Percentiles rank a stretch among this genome's conserved stretches.
Evolutionary conservation across 805 yeast species (phyloP).

Genomic region (Cyberlindnera bimundalis): DNA sequence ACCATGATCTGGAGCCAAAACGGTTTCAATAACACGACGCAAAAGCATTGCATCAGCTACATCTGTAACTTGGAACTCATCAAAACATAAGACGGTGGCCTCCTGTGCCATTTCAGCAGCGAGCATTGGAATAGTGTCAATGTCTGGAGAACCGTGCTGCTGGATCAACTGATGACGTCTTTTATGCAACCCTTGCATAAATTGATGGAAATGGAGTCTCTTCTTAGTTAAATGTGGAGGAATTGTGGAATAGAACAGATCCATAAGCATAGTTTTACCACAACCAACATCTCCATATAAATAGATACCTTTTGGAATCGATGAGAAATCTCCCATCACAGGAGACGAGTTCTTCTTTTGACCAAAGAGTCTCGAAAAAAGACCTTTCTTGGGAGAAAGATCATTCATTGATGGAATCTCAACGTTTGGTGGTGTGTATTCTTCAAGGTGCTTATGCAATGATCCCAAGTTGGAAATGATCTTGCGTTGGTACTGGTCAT

Average conservation of each 20-base stretch:
- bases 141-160: conserved; percentile 59
- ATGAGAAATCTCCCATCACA: conserved; percentile 27
- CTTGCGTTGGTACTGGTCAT: conserved; percentile 78
- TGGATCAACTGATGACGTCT: conserved; percentile 71
- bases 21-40: conserved; percentile 63
- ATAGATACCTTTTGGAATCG: conserved; percentile 78
- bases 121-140: conserved; percentile 78
- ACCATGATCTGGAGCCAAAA: conserved; percentile 75
- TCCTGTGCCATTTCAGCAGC: conserved; percentile 80
- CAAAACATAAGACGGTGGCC: conserved; percentile 84
- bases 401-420: conserved; percentile 47
- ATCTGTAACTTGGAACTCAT: conserved; percentile 97
- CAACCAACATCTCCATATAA: conserved; percentile 98
- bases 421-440: conserved; percentile 62
- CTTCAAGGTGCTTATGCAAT: conserved; percentile 50
- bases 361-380: conserved; percentile 30
- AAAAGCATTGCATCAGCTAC: conserved; percentile 98
- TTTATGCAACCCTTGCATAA: conserved; percentile 92
- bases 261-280: conserved; percentile 98
- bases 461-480: conserved; percentile 60
- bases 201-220: conserved; percentile 92
- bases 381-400: conserved; percentile 48
- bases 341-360: background rate
- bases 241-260: conserved; percentile 80
- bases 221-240: conserved; percentile 74